These are phyloP conservation scores for Amanita muscaria DNA, from an alignment of 768 basidiomycete genomes.

Conservation along the genomic window DNA sequence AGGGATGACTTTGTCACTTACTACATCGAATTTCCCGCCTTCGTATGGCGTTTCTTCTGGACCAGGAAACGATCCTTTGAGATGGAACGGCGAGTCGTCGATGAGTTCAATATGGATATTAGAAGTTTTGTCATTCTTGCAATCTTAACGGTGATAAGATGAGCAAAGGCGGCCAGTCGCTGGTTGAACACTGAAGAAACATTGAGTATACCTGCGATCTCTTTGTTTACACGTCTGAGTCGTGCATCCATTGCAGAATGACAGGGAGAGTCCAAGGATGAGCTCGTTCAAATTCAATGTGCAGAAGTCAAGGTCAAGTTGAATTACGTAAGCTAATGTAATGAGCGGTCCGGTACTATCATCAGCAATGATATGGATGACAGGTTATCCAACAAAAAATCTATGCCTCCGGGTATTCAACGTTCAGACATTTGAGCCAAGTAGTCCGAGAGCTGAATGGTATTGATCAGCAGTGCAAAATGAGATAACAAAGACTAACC, in stretches of 20 bases:
- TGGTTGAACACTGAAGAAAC: constrained; percentile 3
- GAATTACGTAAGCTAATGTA: neutral
- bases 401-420: constrained; percentile 9
- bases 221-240: constrained; percentile 86
- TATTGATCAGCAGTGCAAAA: constrained; percentile 6
- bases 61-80: constrained; percentile 85
- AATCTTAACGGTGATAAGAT: constrained; percentile 43
- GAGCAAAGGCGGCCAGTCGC: constrained; percentile 5
- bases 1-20: constrained; percentile 33
- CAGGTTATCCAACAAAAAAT: neutral
- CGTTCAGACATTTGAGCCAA: constrained; percentile 59
- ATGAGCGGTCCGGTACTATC: no score
- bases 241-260: constrained; percentile 66
- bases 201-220: constrained; percentile 60
- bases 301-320: no score
- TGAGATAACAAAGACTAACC: constrained; percentile 30
- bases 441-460: constrained; percentile 49
- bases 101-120: constrained; percentile 80
- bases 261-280: neutral
- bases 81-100: constrained; percentile 85
- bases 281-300: neutral
- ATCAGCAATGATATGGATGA: no score
- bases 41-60: constrained; percentile 91
- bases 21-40: constrained; percentile 87
- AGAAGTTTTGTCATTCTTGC: constrained; percentile 91